Conservation (phyloP, 805 yeast species). For the Yarrowia sp. region DNA sequence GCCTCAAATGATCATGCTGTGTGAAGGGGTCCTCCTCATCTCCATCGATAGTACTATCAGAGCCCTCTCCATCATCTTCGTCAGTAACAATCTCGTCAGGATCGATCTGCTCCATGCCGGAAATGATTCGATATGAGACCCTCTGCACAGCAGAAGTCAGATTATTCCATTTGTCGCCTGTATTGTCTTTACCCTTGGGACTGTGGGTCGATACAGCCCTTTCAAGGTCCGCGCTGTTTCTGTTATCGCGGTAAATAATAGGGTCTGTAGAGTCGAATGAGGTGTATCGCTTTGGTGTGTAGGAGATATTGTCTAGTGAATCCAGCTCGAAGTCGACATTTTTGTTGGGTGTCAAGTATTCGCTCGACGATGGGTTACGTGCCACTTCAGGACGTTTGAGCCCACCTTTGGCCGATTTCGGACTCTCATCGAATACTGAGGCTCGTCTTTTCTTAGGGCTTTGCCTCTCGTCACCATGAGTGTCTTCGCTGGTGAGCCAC, state of each 20-base stretch:
- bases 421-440: slow-evolving; percentile 9
- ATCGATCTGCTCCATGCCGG: slow-evolving; percentile 5
- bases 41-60: slow-evolving; percentile 7
- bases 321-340: slow-evolving; percentile 22
- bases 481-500: slow-evolving; percentile 24
- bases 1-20: slow-evolving; percentile 3
- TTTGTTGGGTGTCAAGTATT: slow-evolving; percentile 21
- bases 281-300: slow-evolving; percentile 4
- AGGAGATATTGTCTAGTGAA: slow-evolving; percentile 1
- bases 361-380: slow-evolving; percentile 11
- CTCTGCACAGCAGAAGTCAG: slow-evolving; percentile 23
- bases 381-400: slow-evolving; percentile 5
- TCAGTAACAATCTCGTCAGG: slow-evolving; percentile 17
- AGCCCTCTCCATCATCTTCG: slow-evolving; percentile 7
- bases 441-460: slow-evolving; percentile 6
- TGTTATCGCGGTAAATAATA: not conserved
- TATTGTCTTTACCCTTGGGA: not conserved
- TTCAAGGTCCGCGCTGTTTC: slow-evolving; percentile 15
- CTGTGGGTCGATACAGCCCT: slow-evolving; percentile 3
- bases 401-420: slow-evolving; percentile 4
- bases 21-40: slow-evolving; percentile 15
- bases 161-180: slow-evolving; percentile 10
- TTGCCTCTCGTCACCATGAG: slow-evolving; percentile 2
- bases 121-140: slow-evolving; percentile 22
- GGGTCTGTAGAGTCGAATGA: slow-evolving; percentile 20